Base-by-base conservation (phyloP, 768 basidiomycete species). In the Chalciporus pseudorubinellus region DNA sequence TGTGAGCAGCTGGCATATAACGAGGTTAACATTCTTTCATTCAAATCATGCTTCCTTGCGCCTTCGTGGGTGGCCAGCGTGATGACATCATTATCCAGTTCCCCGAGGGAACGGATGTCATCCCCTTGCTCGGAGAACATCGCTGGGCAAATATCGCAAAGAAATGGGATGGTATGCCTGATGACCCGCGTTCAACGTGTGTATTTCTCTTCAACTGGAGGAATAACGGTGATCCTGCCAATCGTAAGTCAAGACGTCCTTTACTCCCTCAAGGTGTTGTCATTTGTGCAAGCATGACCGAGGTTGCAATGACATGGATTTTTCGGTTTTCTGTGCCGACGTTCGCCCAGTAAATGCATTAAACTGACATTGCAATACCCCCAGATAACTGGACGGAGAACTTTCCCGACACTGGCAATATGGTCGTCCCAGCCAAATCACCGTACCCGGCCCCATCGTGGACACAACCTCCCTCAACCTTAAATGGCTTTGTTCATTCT, bases 141-240 rank as follows among this genome's bases (percentile, higher is more conserved):
- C 52, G 51, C 5, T 66, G 59, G 62, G 52, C 57, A 3, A 39
- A 39, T 10, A 50, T 68, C 24, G 42, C 43, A 5, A 51, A 28
- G 21, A n/a, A n/a, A 3, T 62, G 60, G 53, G n/a, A 13, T 0
- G 54, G 54, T 2, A 1, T 24, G 16, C 52, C 51, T n/a, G n/a
- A 58, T 4, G 55, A 65, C 31, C 21, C 28, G 13, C 45, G 28
- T 3, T 44, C 68, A 1, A 67, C 64, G 1, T 45, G 48, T 6
- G 55, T 66, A 4, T 68, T 70, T 36, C 24, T 60, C 20, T 68
- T 70, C 36, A 68, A 70, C 44, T 68, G 63, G 67, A 54, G 47
- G 22, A 59, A 61, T 11, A 62, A 68, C 2, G 68, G 67, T 7
- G 66, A 68, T 40, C 68, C 68, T 28, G 48, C 57, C 31, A 62